Evolutionary conservation across 805 yeast genomes (phyloP).

Genomic region (Candida mattraensis): DNA sequence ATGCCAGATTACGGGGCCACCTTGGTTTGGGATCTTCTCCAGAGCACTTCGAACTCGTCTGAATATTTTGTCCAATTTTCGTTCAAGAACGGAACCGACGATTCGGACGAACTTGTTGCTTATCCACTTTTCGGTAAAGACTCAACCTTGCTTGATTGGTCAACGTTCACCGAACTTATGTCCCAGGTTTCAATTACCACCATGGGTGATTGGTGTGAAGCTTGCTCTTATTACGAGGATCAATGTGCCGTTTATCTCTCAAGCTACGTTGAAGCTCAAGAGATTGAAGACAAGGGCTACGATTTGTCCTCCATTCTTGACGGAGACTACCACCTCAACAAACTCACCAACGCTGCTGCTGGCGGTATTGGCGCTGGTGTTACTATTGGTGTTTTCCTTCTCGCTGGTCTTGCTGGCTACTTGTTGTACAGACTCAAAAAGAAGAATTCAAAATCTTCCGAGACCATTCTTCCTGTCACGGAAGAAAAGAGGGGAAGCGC

Average conservation of each 20-base stretch:
- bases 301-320: conserved; percentile 27
- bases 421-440: conserved; percentile 22
- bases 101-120: conserved; percentile 31
- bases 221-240: conserved; percentile 33
- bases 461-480: too few relatives aligned
- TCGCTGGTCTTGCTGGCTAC: conserved; percentile 33
- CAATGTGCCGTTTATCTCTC: conserved; percentile 38
- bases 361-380: conserved; percentile 58
- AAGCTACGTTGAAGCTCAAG: conserved; percentile 32
- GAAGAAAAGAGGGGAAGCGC: too few relatives aligned
- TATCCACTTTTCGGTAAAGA: conserved; percentile 40
- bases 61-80: conserved; percentile 44
- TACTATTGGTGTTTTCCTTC: conserved; percentile 42
- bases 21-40: conserved; percentile 43
- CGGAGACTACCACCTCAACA: conserved; percentile 29
- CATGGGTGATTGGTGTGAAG: conserved; percentile 40
- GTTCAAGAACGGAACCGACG: conserved; percentile 46
- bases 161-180: conserved; percentile 34
- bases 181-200: conserved; percentile 28
- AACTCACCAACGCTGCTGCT: conserved; percentile 41
- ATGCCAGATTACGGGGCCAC: conserved; percentile 49
- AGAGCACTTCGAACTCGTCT: conserved; percentile 27
- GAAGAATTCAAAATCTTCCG: too few relatives aligned
- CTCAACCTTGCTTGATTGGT: conserved; percentile 36
- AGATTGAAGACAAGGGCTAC: conserved; percentile 32